These are phyloP conservation scores for Pythium plurisporium DNA, from an alignment of 352 stramenopile genomes.

Conservation along the genomic window DNA sequence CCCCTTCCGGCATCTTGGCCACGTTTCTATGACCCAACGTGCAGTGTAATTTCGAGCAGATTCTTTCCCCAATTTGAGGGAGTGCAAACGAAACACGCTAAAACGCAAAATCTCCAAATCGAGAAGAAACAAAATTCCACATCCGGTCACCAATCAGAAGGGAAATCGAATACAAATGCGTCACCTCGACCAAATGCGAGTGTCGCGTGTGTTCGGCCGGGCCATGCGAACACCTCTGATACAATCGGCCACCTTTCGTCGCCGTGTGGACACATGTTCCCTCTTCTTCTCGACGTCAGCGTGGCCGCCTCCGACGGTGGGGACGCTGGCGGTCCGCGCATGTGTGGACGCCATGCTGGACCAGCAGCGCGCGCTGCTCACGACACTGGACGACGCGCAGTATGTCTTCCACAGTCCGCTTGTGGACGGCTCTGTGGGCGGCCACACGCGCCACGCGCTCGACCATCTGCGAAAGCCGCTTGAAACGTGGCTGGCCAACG, in stretches of 20 bases:
- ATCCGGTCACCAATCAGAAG: not conserved
- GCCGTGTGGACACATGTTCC: not conserved
- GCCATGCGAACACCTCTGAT: not conserved
- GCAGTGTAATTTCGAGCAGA: no score
- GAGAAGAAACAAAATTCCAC: not conserved
- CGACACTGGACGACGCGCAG: constrained; percentile 37
- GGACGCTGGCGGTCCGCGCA: constrained; percentile 19
- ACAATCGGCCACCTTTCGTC: not conserved
- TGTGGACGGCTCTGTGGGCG: constrained; percentile 52
- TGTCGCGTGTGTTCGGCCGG: not conserved
- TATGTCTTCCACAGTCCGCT: constrained; percentile 71
- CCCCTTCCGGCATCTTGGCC: no score
- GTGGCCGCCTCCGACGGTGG: not conserved
- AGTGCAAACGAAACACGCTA: not conserved
- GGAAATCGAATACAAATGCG: constrained; percentile 1
- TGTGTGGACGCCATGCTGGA: constrained; percentile 60
- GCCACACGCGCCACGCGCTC: constrained; percentile 77
- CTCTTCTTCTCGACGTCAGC: not conserved
- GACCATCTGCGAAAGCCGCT: constrained; percentile 76
- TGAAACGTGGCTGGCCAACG: constrained; percentile 23
- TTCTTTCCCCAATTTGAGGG: no score
- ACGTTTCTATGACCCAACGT: no score
- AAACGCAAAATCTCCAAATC: not conserved
- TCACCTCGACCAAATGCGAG: not conserved
- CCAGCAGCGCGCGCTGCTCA: constrained; percentile 58